phyloP scores from a whole-genome alignment of 768 basidiomycete genomes.

The Leccinum boreale region DNA sequence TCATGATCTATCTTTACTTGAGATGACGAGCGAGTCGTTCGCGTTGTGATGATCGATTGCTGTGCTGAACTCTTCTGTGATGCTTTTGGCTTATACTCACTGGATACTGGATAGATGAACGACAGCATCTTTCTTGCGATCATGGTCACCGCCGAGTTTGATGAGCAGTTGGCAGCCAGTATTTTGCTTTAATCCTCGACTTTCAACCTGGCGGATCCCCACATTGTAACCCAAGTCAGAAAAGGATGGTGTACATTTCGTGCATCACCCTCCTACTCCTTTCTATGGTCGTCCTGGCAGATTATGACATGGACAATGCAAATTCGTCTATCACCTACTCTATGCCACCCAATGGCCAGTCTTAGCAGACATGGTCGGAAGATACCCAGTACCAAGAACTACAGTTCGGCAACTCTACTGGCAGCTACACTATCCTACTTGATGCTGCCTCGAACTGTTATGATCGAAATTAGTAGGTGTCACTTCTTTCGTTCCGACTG shows the following conservation, averaged over 20 bases:
- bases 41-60: no score
- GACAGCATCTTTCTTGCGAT: neutral
- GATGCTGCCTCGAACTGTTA: constrained; percentile 20
- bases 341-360: constrained; percentile 11
- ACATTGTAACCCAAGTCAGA: neutral
- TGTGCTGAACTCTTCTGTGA: no score
- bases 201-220: neutral
- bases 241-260: neutral
- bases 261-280: constrained; percentile 9
- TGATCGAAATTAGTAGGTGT: constrained; percentile 24
- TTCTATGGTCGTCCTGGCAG: constrained; percentile 13
- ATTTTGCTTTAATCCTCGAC: neutral
- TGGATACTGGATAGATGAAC: no score
- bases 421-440: constrained; percentile 15
- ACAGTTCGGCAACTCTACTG: constrained; percentile 15
- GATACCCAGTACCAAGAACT: neutral
- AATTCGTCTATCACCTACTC: constrained; percentile 17
- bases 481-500: neutral
- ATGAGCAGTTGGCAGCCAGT: neutral
- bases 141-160: neutral
- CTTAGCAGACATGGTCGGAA: constrained; percentile 13
- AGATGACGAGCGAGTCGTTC: no score
- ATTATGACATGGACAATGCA: constrained; percentile 25
- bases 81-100: no score
- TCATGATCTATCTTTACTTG: no score